phyloP scores from a whole-genome alignment of 805 yeast genomes.

The Zygosaccharomyces kombuchaensis region DNA sequence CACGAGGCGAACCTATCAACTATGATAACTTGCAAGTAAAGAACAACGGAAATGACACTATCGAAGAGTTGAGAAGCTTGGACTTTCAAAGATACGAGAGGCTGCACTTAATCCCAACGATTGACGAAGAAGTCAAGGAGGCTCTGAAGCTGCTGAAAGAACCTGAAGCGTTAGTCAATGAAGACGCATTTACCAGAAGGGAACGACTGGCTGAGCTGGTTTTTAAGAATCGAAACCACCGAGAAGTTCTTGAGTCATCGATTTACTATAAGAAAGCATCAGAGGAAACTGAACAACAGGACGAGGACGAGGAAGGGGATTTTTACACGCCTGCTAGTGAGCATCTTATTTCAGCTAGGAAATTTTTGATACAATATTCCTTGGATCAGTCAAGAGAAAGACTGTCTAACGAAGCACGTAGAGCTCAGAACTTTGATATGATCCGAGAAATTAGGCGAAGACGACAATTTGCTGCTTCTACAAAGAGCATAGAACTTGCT shows the following conservation, averaged over 20 bases:
- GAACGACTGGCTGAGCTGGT: slow-evolving; percentile 50
- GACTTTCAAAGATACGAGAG: slow-evolving; percentile 30
- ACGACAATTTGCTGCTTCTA: slow-evolving; percentile 37
- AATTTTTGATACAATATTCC: slow-evolving; percentile 49
- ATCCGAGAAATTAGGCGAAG: slow-evolving; percentile 44
- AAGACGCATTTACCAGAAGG: slow-evolving; percentile 57
- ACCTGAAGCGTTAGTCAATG: slow-evolving; percentile 55
- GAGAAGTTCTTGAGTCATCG: slow-evolving; percentile 14
- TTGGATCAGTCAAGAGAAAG: slow-evolving; percentile 44
- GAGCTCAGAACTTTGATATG: slow-evolving; percentile 35
- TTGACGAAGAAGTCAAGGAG: slow-evolving; percentile 57
- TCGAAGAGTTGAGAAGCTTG: slow-evolving; percentile 18
- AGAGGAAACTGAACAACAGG: slow-evolving; percentile 32
- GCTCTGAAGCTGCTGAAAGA: slow-evolving; percentile 48
- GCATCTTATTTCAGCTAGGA: slow-evolving; percentile 50
- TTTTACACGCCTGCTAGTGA: slow-evolving; percentile 77
- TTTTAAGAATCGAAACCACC: slow-evolving; percentile 30
- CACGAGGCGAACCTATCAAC: slow-evolving; percentile 7
- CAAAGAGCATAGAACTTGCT: slow-evolving; percentile 39
- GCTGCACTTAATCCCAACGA: slow-evolving; percentile 49
- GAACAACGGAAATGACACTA: background rate
- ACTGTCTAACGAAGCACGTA: slow-evolving; percentile 33
- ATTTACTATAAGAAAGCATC: slow-evolving; percentile 1
- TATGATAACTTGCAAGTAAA: slow-evolving; percentile 23
- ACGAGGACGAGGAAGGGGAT: slow-evolving; percentile 64